phyloP scores from a whole-genome alignment of 2,329 filamentous ascomycete genomes.

The Pseudogymnoascus sp. region DNA sequence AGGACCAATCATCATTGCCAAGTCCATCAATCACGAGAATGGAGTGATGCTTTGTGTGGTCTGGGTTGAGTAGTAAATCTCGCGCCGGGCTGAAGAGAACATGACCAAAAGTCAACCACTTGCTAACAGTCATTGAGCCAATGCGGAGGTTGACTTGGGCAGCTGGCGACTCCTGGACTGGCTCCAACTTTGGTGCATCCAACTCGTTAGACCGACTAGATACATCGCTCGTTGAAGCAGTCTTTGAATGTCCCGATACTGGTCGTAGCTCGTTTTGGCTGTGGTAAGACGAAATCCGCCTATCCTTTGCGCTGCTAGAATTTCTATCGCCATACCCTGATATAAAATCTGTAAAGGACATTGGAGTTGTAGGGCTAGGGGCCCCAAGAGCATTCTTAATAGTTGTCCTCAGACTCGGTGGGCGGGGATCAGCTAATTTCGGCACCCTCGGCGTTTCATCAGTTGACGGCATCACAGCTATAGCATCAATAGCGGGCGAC shows the following conservation, averaged over 20 bases:
- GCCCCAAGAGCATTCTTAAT: conserved; percentile 42
- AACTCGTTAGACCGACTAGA: conserved; percentile 15
- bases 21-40: conserved; percentile 76
- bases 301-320: conserved; percentile 20
- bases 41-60: conserved; percentile 45
- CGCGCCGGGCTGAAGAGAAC: conserved; percentile 75
- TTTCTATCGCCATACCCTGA: conserved; percentile 35
- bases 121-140: conserved; percentile 76
- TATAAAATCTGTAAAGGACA: conserved; percentile 38
- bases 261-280: conserved; percentile 28
- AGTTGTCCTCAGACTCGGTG: conserved; percentile 45
- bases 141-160: conserved; percentile 70
- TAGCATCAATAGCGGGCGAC: conserved; percentile 17
- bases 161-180: conserved; percentile 42
- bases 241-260: conserved; percentile 14
- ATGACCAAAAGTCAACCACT: conserved; percentile 79
- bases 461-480: conserved; percentile 16
- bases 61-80: conserved; percentile 43
- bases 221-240: conserved; percentile 18
- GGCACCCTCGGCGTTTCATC: conserved; percentile 11
- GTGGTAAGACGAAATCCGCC: conserved; percentile 27
- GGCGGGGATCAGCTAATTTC: conserved; percentile 12
- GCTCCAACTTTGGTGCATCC: conserved; percentile 13
- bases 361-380: conserved; percentile 37
- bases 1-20: conserved; percentile 84